Conservation (phyloP, 495 filamentous ascomycete genomes). For the Penicillium soppii region DNA sequence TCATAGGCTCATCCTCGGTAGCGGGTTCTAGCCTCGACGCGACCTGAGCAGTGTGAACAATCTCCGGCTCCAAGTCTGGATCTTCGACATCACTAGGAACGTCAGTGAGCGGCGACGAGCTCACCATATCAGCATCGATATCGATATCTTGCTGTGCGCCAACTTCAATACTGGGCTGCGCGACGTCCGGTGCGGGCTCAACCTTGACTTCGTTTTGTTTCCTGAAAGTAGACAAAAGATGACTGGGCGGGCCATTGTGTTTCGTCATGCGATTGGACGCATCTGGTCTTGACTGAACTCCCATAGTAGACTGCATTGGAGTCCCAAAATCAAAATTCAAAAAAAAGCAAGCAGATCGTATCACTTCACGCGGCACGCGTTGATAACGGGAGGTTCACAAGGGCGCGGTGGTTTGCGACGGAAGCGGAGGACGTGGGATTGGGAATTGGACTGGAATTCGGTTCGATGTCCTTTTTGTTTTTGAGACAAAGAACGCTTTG, state of each 20-base stretch:
- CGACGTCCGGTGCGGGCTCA: no score
- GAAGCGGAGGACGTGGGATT: no score
- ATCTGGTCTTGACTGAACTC: conserved; percentile 13
- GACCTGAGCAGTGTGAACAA: background rate
- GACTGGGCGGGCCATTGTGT: background rate
- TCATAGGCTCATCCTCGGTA: conserved; percentile 31
- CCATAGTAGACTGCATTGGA: conserved; percentile 10
- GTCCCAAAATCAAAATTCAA: no score
- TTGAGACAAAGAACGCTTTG: conserved; percentile 1
- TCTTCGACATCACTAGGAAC: background rate
- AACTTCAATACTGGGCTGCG: background rate
- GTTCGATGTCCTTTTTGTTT: background rate
- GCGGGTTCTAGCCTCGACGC: conserved; percentile 12
- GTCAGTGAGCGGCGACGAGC: no score
- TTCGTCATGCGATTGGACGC: conserved; percentile 20
- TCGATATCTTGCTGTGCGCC: background rate
- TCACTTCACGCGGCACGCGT: background rate
- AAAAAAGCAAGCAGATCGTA: background rate
- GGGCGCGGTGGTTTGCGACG: no score
- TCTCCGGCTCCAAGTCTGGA: background rate
- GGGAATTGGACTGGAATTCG: background rate
- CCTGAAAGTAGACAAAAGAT: conserved; percentile 28
- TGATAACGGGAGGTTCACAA: background rate
- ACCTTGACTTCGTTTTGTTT: background rate
- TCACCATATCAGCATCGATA: background rate